Percentiles rank a stretch among this genome's conserved stretches.
Evolutionary conservation across 164 flowering plant species (phyloP).

Genomic region (Vitis vinifera): DNA sequence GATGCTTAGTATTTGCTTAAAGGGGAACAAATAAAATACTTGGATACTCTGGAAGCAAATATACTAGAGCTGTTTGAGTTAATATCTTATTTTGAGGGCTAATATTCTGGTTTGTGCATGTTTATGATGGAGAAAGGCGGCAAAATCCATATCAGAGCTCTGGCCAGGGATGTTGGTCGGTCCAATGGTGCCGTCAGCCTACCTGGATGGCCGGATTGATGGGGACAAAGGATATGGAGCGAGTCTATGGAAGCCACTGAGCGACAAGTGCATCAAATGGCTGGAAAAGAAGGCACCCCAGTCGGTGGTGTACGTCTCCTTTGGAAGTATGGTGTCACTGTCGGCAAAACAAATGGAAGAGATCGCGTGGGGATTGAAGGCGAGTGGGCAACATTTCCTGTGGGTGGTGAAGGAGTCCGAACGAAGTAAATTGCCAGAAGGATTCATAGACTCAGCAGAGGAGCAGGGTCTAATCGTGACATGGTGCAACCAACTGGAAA

Average conservation of each 20-base stretch:
- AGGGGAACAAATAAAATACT: too few relatives aligned
- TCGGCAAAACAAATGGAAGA: slow-evolving; percentile 33
- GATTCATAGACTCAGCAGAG: slow-evolving; percentile 18
- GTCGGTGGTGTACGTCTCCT: slow-evolving; percentile 46
- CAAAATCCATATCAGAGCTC: slow-evolving; percentile 18
- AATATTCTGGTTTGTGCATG: neutral
- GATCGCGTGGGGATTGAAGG: slow-evolving; percentile 30
- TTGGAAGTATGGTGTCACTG: slow-evolving; percentile 50
- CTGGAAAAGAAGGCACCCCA: slow-evolving; percentile 27
- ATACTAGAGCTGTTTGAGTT: neutral
- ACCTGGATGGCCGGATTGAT: slow-evolving; percentile 41
- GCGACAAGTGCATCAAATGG: slow-evolving; percentile 37
- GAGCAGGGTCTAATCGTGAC: slow-evolving; percentile 33
- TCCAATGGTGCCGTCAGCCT: slow-evolving; percentile 56
- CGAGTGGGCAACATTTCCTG: slow-evolving; percentile 23
- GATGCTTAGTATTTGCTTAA: too few relatives aligned
- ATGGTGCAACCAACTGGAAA: slow-evolving; percentile 46
- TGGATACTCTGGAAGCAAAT: too few relatives aligned
- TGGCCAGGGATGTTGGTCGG: slow-evolving; percentile 44
- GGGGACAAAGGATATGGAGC: slow-evolving; percentile 47
- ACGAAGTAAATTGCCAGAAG: slow-evolving; percentile 17
- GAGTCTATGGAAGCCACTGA: slow-evolving; percentile 42
- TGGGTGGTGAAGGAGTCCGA: slow-evolving; percentile 46
- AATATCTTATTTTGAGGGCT: neutral
- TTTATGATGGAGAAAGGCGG: slow-evolving; percentile 18